phyloP scores from a whole-genome alignment of 352 stramenopile species.

The Phytophthora foliorum region DNA sequence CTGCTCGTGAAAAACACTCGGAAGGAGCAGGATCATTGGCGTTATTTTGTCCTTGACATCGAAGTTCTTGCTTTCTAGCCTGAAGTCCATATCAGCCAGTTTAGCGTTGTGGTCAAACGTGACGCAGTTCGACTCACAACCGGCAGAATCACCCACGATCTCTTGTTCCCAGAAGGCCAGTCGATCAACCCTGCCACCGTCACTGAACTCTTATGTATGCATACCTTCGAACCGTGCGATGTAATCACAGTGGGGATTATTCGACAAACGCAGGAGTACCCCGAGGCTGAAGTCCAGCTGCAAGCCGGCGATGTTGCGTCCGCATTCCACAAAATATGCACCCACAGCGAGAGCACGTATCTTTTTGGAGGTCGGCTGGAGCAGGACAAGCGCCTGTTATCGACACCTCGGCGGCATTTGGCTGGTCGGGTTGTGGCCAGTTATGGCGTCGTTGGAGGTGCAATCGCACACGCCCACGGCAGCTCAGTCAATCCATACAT shows the following conservation, averaged over 20 bases:
- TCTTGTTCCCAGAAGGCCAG: no score
- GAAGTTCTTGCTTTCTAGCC: background rate
- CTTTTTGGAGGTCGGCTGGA: background rate
- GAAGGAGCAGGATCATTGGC: slow-evolving; percentile 4
- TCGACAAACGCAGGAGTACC: background rate
- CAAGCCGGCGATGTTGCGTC: slow-evolving; percentile 3
- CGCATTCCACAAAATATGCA: slow-evolving; percentile 20
- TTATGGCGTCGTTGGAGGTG: background rate
- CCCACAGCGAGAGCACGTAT: slow-evolving; percentile 9
- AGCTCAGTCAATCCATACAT: background rate
- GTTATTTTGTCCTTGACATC: slow-evolving; percentile 7
- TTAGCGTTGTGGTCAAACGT: no score
- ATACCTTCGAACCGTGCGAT: no score
- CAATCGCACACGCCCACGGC: background rate
- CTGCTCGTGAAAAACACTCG: slow-evolving; percentile 20
- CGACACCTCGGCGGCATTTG: background rate
- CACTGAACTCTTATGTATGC: no score
- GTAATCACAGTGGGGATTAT: no score
- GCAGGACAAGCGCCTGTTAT: background rate
- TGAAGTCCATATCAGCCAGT: no score
- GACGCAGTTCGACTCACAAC: no score
- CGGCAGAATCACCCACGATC: no score
- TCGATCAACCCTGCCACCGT: no score
- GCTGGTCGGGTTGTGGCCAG: background rate
- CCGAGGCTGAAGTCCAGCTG: background rate